Evolutionary conservation across 2,329 filamentous ascomycete genomes (phyloP), one percentile per base, ranked within the genome.

Genomic region (Raffaelea albimanens): DNA sequence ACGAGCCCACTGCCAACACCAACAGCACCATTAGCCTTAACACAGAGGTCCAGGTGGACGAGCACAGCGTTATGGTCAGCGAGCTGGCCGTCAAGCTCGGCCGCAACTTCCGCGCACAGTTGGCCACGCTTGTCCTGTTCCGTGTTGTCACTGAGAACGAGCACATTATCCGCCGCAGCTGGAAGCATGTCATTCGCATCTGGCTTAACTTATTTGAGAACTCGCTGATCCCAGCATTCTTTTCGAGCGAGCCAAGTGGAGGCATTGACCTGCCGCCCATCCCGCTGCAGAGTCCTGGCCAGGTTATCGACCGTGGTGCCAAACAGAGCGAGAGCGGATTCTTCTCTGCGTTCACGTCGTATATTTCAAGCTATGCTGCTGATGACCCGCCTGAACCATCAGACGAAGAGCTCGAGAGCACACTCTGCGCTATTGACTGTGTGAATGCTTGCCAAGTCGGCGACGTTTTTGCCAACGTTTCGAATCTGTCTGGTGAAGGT

Each of bases 381-480:
- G 93, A 97, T 63, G 93, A 98, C 60, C 93, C 93, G 13, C 93
- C 93, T 0, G 93, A 98, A 67, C 93, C 93, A 2, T 97, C 93
- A 1, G 89, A 97, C 54, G 91, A 97, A 61, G 93, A 98, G 63
- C 75, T 98, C 25, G 93, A 98, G 59, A 95, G 93, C 61, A 97
- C 93, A 0, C 71, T 98, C 10, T 93, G 87, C 61, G 91, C 93
- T 1, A 86, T 96, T 3, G 93, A 97, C 62, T 98, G 91, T 58
- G 82, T 98, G 39, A 91, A 87, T 56, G 85, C 88, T 40, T 98
- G 93, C 62, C 82, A 85, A 47, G 84, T 97, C 60, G 81, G 83
- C 50, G 80, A 85, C 52, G 81, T 97, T 3, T 82, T 97, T 56
- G 75, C 78, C 13, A 95, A 95, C 59, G 83, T 97, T 53, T 76